Base-by-base conservation (phyloP, 2,329 filamentous ascomycete genomes). In the Chaetomiaceae sp. region DNA sequence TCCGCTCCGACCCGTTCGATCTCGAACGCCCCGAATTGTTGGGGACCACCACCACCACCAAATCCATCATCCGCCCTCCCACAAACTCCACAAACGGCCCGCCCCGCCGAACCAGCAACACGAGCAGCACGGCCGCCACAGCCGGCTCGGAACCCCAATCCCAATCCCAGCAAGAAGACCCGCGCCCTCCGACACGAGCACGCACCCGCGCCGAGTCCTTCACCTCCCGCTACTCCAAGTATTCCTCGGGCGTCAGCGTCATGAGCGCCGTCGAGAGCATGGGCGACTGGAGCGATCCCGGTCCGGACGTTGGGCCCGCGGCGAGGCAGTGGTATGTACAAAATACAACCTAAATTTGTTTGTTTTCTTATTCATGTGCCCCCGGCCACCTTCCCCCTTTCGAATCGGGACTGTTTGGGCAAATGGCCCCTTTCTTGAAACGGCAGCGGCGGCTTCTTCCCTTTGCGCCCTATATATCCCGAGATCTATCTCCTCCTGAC, bases 1-100 rank as follows among this genome's bases (percentile, higher is more conserved):
- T 82, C 64, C 78, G 81, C 40, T 84, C 81, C 1, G 81, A 85
- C 58, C 82, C 81, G 1, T 85, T 85, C 61, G 82, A 86, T 59
- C 71, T 85, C n/a, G 82, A 85, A 63, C 66, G 73, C 38, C 72
- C 78, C 30, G 72, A 79, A 61, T 67, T 78, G 6, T 68, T 74
- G 3, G 62, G 61, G 40, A 61, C 65, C 29, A 62, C 63, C 14
- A 61, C 61, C 42, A 64, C 32, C 10, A 25, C 18, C 36, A n/a
- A n/a, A n/a, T n/a, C n/a, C n/a, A n/a, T n/a, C n/a, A n/a, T n/a
- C n/a, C n/a, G n/a, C n/a, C n/a, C n/a, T n/a, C n/a, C n/a, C n/a
- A n/a, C n/a, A n/a, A n/a, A n/a, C n/a, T n/a, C n/a, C n/a, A n/a
- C n/a, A n/a, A n/a, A n/a, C 44, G 37, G 40, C 40, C 20, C 47